A percentile compares a stretch with the other conserved stretches of the same genome.
Conservation (phyloP, 345 rosid genomes). For the Rhodamnia rubescens region DNA sequence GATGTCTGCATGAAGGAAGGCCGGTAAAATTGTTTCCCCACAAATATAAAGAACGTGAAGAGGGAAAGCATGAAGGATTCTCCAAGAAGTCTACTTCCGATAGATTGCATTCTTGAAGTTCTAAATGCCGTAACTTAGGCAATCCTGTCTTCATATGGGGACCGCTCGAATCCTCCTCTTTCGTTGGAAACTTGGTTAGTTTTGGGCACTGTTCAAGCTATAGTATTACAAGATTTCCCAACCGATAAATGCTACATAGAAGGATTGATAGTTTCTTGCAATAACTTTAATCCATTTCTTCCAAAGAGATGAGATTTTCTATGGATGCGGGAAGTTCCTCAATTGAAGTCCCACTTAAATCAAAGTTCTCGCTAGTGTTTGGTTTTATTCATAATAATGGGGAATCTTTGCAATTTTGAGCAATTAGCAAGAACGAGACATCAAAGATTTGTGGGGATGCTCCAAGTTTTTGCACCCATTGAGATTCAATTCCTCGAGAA, state of each 20-base stretch:
- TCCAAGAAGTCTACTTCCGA: neutral
- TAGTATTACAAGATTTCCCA: neutral
- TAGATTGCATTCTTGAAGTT: neutral
- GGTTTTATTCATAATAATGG: no score
- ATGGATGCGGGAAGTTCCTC: neutral
- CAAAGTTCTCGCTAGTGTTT: no score
- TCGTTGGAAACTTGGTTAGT: neutral
- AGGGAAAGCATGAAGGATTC: neutral
- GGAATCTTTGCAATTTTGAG: neutral
- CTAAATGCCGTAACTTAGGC: fast-evolving
- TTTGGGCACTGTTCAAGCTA: neutral
- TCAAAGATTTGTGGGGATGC: neutral
- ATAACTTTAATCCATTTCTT: fast-evolving
- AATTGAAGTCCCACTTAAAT: no score
- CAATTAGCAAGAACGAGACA: neutral
- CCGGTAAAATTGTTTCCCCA: neutral
- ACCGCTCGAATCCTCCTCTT: neutral
- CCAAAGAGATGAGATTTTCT: neutral
- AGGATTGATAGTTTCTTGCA: neutral
- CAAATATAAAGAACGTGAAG: fast-evolving
- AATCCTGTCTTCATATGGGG: neutral
- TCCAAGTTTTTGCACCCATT: neutral
- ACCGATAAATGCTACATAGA: neutral
- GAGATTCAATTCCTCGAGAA: neutral
- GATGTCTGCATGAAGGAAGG: neutral